These are phyloP conservation scores for Asterochloris sp. DNA, from an alignment of 139 green algal species.

Conservation along the genomic window DNA sequence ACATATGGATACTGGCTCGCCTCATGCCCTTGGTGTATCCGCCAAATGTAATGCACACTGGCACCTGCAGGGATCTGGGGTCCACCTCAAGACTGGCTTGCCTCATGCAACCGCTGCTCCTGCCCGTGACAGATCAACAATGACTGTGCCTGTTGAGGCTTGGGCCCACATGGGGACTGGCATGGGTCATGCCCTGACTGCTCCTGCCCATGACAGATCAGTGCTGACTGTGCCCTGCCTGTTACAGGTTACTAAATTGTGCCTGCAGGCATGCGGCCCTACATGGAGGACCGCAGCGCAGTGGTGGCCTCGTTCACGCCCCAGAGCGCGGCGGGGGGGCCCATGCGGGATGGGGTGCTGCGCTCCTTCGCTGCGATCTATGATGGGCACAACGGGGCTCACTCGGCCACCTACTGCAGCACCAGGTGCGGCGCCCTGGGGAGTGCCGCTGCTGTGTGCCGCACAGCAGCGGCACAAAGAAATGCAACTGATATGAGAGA, in stretches of 20 bases:
- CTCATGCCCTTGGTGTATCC: too few species aligned
- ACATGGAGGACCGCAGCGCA: slow-evolving; percentile 66
- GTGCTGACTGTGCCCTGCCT: background rate
- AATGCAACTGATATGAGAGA: too few species aligned
- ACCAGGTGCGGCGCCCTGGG: slow-evolving; percentile 1
- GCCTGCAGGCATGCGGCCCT: slow-evolving; percentile 37
- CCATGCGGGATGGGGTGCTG: slow-evolving; percentile 38
- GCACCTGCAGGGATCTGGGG: too few species aligned
- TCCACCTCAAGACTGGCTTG: too few species aligned
- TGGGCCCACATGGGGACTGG: too few species aligned
- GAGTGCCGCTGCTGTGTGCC: too few species aligned
- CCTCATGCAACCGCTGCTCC: background rate
- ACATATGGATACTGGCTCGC: too few species aligned
- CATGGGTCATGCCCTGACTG: too few species aligned
- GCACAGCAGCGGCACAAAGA: too few species aligned
- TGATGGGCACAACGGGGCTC: slow-evolving; percentile 70
- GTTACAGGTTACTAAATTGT: too few species aligned
- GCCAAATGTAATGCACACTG: too few species aligned
- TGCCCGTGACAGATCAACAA: background rate
- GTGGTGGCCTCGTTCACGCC: slow-evolving; percentile 42
- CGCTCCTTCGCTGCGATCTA: slow-evolving; percentile 62
- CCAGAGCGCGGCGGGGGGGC: slow-evolving; percentile 3
- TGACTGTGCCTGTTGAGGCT: too few species aligned
- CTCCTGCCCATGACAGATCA: background rate
- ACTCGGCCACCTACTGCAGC: slow-evolving; percentile 51